phyloP scores from a whole-genome alignment of 2,329 filamentous ascomycete species.

The Aspergillus hiratsukae region DNA sequence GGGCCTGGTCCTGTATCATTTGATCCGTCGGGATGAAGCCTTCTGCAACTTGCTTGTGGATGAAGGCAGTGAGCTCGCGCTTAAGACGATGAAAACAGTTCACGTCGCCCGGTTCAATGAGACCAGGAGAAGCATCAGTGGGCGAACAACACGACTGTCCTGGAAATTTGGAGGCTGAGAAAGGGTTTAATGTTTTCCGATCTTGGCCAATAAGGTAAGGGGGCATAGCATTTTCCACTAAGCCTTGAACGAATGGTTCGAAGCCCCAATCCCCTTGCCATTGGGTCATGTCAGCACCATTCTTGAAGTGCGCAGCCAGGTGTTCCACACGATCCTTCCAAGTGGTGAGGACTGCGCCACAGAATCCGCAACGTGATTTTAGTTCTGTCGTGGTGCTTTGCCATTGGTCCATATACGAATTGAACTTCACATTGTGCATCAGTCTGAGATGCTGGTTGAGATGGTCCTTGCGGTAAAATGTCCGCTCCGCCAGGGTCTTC shows the following conservation, averaged over 20 bases:
- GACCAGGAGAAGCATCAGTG: slow-evolving; percentile 4
- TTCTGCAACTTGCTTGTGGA: slow-evolving; percentile 29
- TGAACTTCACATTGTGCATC: slow-evolving; percentile 56
- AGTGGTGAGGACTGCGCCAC: slow-evolving; percentile 35
- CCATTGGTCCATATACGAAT: slow-evolving; percentile 55
- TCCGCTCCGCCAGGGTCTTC: slow-evolving; percentile 56
- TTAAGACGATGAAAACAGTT: slow-evolving; percentile 42
- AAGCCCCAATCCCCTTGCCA: slow-evolving; percentile 41
- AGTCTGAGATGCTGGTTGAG: slow-evolving; percentile 57
- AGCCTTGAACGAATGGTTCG: slow-evolving; percentile 30
- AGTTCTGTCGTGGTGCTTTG: slow-evolving; percentile 53
- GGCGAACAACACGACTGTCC: slow-evolving; percentile 3
- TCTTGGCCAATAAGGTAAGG: slow-evolving; percentile 36
- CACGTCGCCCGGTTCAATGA: slow-evolving; percentile 29
- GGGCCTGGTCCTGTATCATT: slow-evolving; percentile 34
- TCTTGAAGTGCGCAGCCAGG: slow-evolving; percentile 38
- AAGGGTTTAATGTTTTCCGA: slow-evolving; percentile 31
- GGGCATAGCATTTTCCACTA: slow-evolving; percentile 37
- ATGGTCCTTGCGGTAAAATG: slow-evolving; percentile 61
- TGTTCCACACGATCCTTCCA: slow-evolving; percentile 41
- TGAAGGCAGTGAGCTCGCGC: slow-evolving; percentile 36
- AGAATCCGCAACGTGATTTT: slow-evolving; percentile 46
- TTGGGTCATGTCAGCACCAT: slow-evolving; percentile 33
- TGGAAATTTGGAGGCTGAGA: slow-evolving; percentile 19
- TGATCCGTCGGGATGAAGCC: slow-evolving; percentile 36